Percentiles rank a stretch among this genome's conserved stretches.
These are phyloP conservation scores for Eucommia ulmoides DNA, from an alignment of 257 asterid genomes.

Conservation along the genomic window DNA sequence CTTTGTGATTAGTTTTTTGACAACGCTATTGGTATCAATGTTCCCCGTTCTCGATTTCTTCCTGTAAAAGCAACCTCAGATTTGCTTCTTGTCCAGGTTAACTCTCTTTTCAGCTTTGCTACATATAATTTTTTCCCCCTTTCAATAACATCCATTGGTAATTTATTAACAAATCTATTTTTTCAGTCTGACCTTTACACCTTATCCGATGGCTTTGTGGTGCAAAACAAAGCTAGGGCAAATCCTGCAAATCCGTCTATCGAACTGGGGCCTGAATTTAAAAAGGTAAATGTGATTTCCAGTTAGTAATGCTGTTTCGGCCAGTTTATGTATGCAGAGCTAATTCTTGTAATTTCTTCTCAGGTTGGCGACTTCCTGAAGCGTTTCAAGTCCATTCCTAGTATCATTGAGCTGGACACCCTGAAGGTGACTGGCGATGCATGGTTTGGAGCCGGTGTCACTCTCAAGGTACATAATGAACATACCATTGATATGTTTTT, in stretches of 20 bases:
- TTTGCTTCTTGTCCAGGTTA: slow-evolving; percentile 91
- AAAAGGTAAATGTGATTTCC: slow-evolving; percentile 52
- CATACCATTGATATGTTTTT: neutral
- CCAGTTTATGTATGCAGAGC: too few relatives aligned
- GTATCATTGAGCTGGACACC: slow-evolving; percentile 81
- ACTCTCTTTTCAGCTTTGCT: neutral
- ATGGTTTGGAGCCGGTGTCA: slow-evolving; percentile 71
- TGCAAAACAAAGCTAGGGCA: slow-evolving; percentile 66
- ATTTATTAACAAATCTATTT: slow-evolving; percentile 11
- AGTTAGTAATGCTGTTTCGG: slow-evolving; percentile 2
- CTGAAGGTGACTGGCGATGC: slow-evolving; percentile 90
- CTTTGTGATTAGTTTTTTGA: slow-evolving; percentile 61
- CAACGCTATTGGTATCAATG: slow-evolving; percentile 82
- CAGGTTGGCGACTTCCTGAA: slow-evolving; percentile 76
- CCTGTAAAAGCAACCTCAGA: slow-evolving; percentile 95
- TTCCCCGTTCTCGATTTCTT: slow-evolving; percentile 95
- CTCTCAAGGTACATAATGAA: slow-evolving; percentile 48
- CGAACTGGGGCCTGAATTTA: slow-evolving; percentile 96
- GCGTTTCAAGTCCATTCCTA: slow-evolving; percentile 90
- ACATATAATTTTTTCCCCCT: neutral
- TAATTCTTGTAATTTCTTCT: slow-evolving; percentile 1
- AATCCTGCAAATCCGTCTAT: slow-evolving; percentile 81
- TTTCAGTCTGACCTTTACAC: slow-evolving; percentile 93
- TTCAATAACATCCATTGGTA: neutral
- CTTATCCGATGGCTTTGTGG: slow-evolving; percentile 66